Evolutionary conservation across 495 filamentous ascomycete genomes (phyloP).

Genomic region (Hypoxylon intermedium): DNA sequence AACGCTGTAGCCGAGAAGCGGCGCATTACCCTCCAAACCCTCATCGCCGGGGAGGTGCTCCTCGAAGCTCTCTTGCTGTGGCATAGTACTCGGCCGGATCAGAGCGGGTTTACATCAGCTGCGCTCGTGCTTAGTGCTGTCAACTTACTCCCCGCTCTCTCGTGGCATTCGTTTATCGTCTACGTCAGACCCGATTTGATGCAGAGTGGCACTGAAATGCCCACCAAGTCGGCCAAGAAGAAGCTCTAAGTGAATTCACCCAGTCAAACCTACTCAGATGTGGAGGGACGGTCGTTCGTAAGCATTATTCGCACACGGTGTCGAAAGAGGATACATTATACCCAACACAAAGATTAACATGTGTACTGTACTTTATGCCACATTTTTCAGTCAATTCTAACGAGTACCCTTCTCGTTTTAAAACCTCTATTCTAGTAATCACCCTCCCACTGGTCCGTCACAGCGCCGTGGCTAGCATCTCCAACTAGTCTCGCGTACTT

Average conservation of each 20-base stretch:
- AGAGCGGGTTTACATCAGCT: conserved; percentile 17
- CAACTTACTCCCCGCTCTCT: conserved; percentile 25
- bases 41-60: conserved; percentile 24
- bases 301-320: too few relatives aligned
- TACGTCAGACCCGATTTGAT: conserved; percentile 26
- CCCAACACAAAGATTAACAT: too few relatives aligned
- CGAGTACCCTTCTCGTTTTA: background rate
- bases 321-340: too few relatives aligned
- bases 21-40: conserved; percentile 26
- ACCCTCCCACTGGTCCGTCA: conserved; percentile 54
- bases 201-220: background rate
- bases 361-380: too few relatives aligned
- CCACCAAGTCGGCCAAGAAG: conserved; percentile 11
- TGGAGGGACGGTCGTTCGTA: too few relatives aligned
- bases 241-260: conserved; percentile 10
- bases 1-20: conserved; percentile 17
- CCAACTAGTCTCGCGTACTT: conserved; percentile 79
- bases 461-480: conserved; percentile 62
- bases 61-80: conserved; percentile 17
- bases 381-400: background rate
- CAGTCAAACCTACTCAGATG: too few relatives aligned
- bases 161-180: conserved; percentile 21
- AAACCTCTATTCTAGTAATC: conserved; percentile 6
- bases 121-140: conserved; percentile 19
- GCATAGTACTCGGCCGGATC: conserved; percentile 11